Evolutionary conservation across 2,329 filamentous ascomycete species (phyloP).

Genomic region (Aquanectria penicillioides): DNA sequence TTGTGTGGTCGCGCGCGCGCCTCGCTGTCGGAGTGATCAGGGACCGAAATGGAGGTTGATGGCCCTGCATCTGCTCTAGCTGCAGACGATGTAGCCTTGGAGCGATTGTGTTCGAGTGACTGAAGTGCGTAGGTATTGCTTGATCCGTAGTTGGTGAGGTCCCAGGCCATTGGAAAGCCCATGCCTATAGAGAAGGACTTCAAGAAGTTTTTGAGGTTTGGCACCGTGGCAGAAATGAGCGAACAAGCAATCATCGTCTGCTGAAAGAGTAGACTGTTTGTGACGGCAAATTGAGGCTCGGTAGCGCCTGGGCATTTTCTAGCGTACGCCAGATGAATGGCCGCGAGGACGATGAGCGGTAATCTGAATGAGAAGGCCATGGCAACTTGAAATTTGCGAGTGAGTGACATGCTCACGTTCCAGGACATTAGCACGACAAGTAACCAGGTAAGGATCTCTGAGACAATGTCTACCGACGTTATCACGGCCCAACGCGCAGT

Average conservation of each 20-base stretch:
- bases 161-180: slow-evolving; percentile 31
- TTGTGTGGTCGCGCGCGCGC: slow-evolving; percentile 16
- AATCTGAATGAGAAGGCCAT: slow-evolving; percentile 34
- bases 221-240: slow-evolving; percentile 31
- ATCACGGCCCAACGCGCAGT: slow-evolving; percentile 24
- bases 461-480: slow-evolving; percentile 22
- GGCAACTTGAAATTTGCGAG: slow-evolving; percentile 28
- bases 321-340: slow-evolving; percentile 23
- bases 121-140: slow-evolving; percentile 27
- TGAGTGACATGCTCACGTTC: slow-evolving; percentile 28
- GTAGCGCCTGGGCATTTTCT: slow-evolving; percentile 4
- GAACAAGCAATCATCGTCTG: slow-evolving; percentile 34
- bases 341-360: slow-evolving; percentile 31
- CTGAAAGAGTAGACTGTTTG: slow-evolving; percentile 25
- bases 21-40: slow-evolving; percentile 10
- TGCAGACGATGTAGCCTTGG: slow-evolving; percentile 13
- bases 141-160: slow-evolving; percentile 13
- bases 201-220: slow-evolving; percentile 35
- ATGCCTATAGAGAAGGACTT: slow-evolving; percentile 35
- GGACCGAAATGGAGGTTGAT: slow-evolving; percentile 2
- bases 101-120: slow-evolving; percentile 23
- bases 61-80: neutral
- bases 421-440: slow-evolving; percentile 27
- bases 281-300: slow-evolving; percentile 32
- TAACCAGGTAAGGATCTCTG: slow-evolving; percentile 24